These are phyloP conservation scores for Ceratobasidium sp. DNA, from an alignment of 1,284 basidiomycete species.

Conservation along the genomic window DNA sequence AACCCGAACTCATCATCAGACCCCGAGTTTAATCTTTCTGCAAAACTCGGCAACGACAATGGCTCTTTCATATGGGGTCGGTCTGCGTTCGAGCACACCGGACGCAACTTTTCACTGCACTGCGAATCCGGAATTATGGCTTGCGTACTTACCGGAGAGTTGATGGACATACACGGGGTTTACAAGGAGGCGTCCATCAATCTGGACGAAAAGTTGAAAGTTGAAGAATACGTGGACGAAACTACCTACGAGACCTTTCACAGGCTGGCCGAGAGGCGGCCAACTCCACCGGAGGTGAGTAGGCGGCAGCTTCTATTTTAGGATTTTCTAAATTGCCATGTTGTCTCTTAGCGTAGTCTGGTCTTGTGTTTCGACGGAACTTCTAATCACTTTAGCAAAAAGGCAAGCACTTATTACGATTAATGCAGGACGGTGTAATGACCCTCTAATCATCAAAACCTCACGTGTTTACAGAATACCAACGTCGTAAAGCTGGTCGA, in stretches of 20 bases:
- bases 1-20: constrained; percentile 6
- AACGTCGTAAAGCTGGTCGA: constrained; percentile 41
- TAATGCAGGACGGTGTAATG: background rate
- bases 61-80: constrained; percentile 14
- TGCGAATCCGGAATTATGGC: background rate
- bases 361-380: constrained; percentile 48
- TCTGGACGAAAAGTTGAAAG: constrained; percentile 10
- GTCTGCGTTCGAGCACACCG: constrained; percentile 3
- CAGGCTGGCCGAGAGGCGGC: background rate
- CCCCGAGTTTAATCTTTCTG: constrained; percentile 23
- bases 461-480: constrained; percentile 16
- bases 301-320: background rate
- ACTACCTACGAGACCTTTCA: constrained; percentile 18
- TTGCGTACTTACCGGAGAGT: background rate
- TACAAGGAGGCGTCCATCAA: background rate
- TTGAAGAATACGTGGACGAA: constrained; percentile 12
- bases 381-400: constrained; percentile 41
- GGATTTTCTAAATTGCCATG: background rate
- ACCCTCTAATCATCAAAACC: too few species aligned
- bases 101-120: constrained; percentile 1
- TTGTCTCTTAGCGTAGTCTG: constrained; percentile 26
- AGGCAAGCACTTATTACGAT: constrained; percentile 2
- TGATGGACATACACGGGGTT: background rate
- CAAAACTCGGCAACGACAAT: constrained; percentile 27
- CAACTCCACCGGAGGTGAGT: constrained; percentile 5